Base-by-base conservation (phyloP, 106 monocot genomes). In the Dioscorea alata region DNA sequence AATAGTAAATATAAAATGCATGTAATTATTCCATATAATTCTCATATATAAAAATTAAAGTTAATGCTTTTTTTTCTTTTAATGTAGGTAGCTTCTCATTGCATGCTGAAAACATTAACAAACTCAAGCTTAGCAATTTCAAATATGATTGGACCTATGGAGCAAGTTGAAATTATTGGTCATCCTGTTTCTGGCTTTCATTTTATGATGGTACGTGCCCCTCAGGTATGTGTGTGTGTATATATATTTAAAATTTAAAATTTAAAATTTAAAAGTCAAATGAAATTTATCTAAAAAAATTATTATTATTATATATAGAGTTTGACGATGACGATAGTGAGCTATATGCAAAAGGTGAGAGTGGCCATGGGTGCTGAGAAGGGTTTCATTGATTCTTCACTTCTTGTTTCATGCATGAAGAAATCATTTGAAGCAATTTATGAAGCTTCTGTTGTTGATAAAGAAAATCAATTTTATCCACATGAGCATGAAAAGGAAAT, bases 301-400 rank as follows among this genome's bases (percentile, higher is more conserved):
- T n/a, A n/a, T n/a, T n/a, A n/a, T n/a, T n/a, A n/a, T 34, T 34
- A 34, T 34, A 34, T 34, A 7, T 7, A 63, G 31, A 63, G 74
- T 31, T 57, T 74, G 6, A 32, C 25, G 4, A 60, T 49, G 13
- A 28, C 34, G 4, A 24, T 60, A 6, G 21, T 74, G 0, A 74
- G 66, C 48, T 74, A 74, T 59, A 67, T 67, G 74, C 66, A 59
- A 12, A 74, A 67, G 24, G 8, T 74, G 48, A 74, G 12, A 49
- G 48, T 66, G 54, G 74, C 74, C 1, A 6, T 74, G 23, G 66
- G 66, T n/a, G 20, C 66, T 23, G 74, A 74, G 74, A 66, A 74
- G 23, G 66, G 59, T 4, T 74, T 67, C 74, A 74, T 74, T n/a
- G 32, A 74, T 50, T 48, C 66, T 4, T 6, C 48, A 17, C 67